Percentiles rank a stretch among this genome's conserved stretches.
These are phyloP conservation scores for Fusarium coffeatum DNA, from an alignment of 2,329 filamentous ascomycete species.

Conservation along the genomic window DNA sequence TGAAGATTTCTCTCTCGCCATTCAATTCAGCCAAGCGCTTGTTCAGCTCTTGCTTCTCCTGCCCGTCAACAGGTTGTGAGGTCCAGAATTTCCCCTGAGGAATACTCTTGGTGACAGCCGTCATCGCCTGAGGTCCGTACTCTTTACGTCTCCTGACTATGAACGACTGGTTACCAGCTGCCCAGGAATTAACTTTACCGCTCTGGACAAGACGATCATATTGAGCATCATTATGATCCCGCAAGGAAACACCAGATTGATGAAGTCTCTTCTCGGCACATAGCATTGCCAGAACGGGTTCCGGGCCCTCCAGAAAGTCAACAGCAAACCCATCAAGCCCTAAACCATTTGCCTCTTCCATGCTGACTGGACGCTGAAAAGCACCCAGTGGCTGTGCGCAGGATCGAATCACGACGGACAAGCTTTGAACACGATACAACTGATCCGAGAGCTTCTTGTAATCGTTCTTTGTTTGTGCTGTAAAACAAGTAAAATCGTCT, in stretches of 20 bases:
- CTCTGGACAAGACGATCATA: constrained; percentile 72
- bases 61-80: constrained; percentile 77
- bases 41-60: constrained; percentile 71
- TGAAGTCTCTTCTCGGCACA: constrained; percentile 79
- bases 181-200: constrained; percentile 73
- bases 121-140: constrained; percentile 80
- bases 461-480: constrained; percentile 79
- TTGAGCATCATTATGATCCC: constrained; percentile 73
- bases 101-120: constrained; percentile 74
- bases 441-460: constrained; percentile 77
- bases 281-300: constrained; percentile 87
- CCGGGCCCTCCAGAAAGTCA: constrained; percentile 83
- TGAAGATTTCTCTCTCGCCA: constrained; percentile 52
- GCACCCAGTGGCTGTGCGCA: constrained; percentile 64
- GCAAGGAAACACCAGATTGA: constrained; percentile 71
- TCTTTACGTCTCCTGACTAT: constrained; percentile 77
- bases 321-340: constrained; percentile 85
- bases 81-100: constrained; percentile 76
- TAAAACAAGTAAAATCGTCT: constrained; percentile 74
- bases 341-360: constrained; percentile 64
- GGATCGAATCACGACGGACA: constrained; percentile 79
- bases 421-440: constrained; percentile 70
- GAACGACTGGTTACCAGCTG: constrained; percentile 74
- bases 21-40: constrained; percentile 60
- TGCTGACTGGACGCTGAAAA: constrained; percentile 66